Evolutionary conservation across 192 early-diverging fungal genomes (phyloP), one percentile per base, ranked within the genome.

Genomic region (Coemansia sp.): DNA sequence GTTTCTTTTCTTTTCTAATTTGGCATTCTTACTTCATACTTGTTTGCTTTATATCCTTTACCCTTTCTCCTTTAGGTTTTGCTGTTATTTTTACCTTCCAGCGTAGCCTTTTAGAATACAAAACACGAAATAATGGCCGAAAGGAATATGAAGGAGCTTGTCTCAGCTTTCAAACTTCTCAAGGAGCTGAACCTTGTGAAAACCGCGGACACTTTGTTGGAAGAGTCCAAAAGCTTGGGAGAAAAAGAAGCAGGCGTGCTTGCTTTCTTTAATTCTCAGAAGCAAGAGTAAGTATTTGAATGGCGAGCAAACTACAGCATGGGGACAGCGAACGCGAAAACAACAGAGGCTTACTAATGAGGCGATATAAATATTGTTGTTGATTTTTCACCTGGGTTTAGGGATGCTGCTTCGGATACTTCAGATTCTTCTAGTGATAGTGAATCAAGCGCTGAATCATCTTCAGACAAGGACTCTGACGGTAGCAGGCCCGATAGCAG

Each of bases 121-220:
- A 16, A 58, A 20, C 33, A 23, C 45, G 18, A 39, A 40, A 59
- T 26, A 51, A 76, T 72, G 75, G 18, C 58, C 12, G 61, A 20
- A 15, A 43, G 61, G 31, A 70, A 63, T 31, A 42, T 25, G 4
- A 31, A 73, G 40, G 56, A 74, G 68, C 71, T 79, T 60, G 42
- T 67, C 6, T 40, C 51, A 23, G 63, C 71, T 1, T 60, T 64
- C 49, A 39, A 39, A 9, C 59, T 74, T 23, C 68, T 79, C 25
- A 26, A 49, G 18, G 46, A 74, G 60, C 67, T 70, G 6, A 71
- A 68, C 0, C 52, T 79, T 8, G 26, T 18, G 0, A 79, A 79
- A 25, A 71, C 71, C 1, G 67, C 71, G 23, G 46, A 42, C 3
- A 63, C 58, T 25, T 52, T 79, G 67, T 9, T 70, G 9, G 58